Base-by-base conservation (phyloP, 768 basidiomycete species). In the Tricholoma terreum region DNA sequence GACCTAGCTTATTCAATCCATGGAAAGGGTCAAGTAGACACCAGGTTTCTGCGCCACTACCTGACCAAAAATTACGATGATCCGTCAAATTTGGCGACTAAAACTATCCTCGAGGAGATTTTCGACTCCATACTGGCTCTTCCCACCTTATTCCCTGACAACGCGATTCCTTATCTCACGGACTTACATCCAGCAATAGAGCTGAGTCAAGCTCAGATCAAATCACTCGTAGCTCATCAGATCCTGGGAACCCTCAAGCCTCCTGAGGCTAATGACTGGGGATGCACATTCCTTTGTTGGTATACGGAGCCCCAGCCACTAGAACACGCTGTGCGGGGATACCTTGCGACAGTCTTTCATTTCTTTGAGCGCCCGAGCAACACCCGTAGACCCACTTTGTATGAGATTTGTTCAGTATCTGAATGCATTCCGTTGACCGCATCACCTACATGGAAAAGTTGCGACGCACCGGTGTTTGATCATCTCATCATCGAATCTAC, bases 1-100 rank as follows among this genome's bases (percentile, higher is more conserved):
- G 64, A 69, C 55, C 67, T 73, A 9, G 66, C 64, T 1, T 72
- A 72, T 59, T 73, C 72, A 6, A 43, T 72, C n/a, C 69, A 72
- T 53, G 64, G 69, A 50, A 65, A 70, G 17, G 69, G 69, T 12
- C 51, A 59, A 11, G 21, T 63, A 10, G 63, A 72, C 52, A 67
- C 65, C 6, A 14, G 36, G 6, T 65, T 61, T 49, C 58, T 69
- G 27, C 57, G 58, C 27, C 33, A 55, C 1, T 67, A 65, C 58
- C 31, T 72, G 6, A 15, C 35, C 4, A 31, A 34, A 15, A 59
- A 38, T 15, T 68, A 66, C 50, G 58, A 59, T 14, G 57, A 64
- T 50, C 43, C 54, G 2, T 46, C 50, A 17, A 17, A 61, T 31
- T 35, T 24, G 4, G 21, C 38, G 4, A 56, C 64, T 17, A 42